Evolutionary conservation across 148 eudicot species (phyloP), one percentile per base, ranked within the genome.

Genomic region (Cornus suecica): DNA sequence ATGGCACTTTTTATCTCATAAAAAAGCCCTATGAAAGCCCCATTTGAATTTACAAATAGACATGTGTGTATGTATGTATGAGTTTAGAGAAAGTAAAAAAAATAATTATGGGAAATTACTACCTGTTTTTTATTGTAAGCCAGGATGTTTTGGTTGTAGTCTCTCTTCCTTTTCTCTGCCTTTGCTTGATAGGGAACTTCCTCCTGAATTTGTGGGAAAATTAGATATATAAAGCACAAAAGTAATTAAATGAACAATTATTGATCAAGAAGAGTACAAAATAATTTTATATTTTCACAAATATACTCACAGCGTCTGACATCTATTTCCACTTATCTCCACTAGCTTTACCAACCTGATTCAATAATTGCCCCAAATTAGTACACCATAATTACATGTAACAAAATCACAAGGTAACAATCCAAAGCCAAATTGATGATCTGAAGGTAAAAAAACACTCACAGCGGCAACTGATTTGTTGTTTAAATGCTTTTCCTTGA

Each of bases 71-170:
- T n/a, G n/a, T n/a, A n/a, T n/a, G n/a, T n/a, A n/a, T n/a, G n/a
- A n/a, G n/a, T n/a, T n/a, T n/a, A n/a, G n/a, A n/a, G n/a, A n/a
- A n/a, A n/a, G n/a, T n/a, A n/a, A n/a, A n/a, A n/a, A n/a, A n/a
- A n/a, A n/a, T n/a, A n/a, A n/a, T n/a, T n/a, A n/a, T n/a, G n/a
- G n/a, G n/a, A n/a, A n/a, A n/a, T n/a, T n/a, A 31, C 34, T 76
- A 84, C 87, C 83, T 28, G 30, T 76, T 69, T 84, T 69, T 77
- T 84, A 31, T 84, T 84, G 75, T 84, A 84, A 24, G 84, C 87
- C 15, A 72, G 80, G n/a, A 84, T 58, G 28, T 42, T 69, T 13
- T 75, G 69, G 37, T 79, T 83, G 77, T 82, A 85, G 26, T 85
- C 87, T 7, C 64, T 73, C 77, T 85, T 85, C 74, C 87, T 77